Conservation (phyloP, 176 grass and related monocot species). For the Juncus effusus region DNA sequence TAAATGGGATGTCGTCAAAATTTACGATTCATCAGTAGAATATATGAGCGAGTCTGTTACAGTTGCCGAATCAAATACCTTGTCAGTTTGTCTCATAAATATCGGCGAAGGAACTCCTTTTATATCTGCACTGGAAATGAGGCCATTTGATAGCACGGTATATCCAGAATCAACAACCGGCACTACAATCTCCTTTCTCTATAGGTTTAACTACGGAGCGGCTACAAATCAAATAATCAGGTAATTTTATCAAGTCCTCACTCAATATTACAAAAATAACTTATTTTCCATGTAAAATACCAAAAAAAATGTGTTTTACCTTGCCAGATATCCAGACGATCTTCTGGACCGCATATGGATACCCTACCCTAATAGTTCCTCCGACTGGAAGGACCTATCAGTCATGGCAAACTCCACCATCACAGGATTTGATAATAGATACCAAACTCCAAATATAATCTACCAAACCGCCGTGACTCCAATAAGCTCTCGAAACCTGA, state of each 20-base stretch:
- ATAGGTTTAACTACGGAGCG: not conserved
- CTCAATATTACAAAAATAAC: not conserved
- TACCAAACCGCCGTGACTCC: conserved; percentile 9
- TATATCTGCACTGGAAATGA: conserved; percentile 32
- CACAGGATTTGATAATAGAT: not conserved
- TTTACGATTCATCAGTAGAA: not conserved
- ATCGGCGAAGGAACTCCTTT: conserved; percentile 44
- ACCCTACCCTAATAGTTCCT: not conserved
- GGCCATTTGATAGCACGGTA: not conserved
- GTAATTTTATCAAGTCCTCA: not conserved
- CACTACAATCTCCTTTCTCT: not conserved
- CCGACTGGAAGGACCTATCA: not conserved
- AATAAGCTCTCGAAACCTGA: not conserved
- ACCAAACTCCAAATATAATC: not conserved
- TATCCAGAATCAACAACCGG: conserved; percentile 11
- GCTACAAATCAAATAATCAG: conserved; percentile 14
- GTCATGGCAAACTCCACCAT: not conserved
- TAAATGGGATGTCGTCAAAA: conserved; percentile 20
- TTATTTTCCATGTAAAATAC: not conserved
- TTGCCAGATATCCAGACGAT: conserved; percentile 29
- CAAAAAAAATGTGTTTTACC: not conserved
- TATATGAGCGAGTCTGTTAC: conserved; percentile 5
- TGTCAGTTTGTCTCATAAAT: conserved; percentile 38
- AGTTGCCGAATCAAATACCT: conserved; percentile 4
- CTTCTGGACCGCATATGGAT: conserved; percentile 30